Evolutionary conservation across 495 filamentous ascomycete species (phyloP).

Genomic region (Aspergillus homomorphus): DNA sequence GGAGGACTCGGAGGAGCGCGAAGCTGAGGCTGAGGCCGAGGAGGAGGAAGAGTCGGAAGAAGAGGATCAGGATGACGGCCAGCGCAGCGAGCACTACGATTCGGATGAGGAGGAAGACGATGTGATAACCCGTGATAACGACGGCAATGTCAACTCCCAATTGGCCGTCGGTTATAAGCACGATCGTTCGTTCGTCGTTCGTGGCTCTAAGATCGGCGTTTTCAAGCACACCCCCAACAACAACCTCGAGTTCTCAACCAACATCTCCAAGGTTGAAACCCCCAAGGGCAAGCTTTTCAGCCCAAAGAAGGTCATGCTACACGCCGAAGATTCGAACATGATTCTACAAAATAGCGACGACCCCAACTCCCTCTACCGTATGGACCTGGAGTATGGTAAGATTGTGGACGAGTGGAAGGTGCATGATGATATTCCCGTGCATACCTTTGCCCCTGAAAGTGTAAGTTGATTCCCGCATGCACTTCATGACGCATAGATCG

Average conservation of each 20-base stretch:
- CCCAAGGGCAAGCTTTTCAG: constrained; percentile 84
- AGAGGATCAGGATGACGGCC: constrained; percentile 58
- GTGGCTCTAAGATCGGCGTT: constrained; percentile 95
- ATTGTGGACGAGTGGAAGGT: constrained; percentile 99
- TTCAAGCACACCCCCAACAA: constrained; percentile 96
- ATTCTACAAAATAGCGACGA: constrained; percentile 83
- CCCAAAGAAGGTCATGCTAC: constrained; percentile 97
- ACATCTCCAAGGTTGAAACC: constrained; percentile 92
- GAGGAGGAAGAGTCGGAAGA: constrained; percentile 60
- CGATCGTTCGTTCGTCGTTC: constrained; percentile 93
- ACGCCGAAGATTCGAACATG: constrained; percentile 88
- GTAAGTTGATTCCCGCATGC: constrained; percentile 37
- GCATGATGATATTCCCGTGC: constrained; percentile 93
- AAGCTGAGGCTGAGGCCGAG: constrained; percentile 57
- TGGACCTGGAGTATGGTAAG: constrained; percentile 98
- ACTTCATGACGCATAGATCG: background rate
- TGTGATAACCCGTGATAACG: constrained; percentile 63
- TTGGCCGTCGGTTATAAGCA: constrained; percentile 98
- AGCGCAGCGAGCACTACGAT: constrained; percentile 79
- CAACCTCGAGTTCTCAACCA: constrained; percentile 93
- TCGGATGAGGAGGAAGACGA: constrained; percentile 90
- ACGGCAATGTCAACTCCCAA: constrained; percentile 88
- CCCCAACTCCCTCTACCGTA: constrained; percentile 90
- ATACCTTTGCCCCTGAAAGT: constrained; percentile 85
- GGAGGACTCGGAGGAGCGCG: constrained; percentile 66